Evolutionary conservation across 2,329 filamentous ascomycete genomes (phyloP).

Genomic region (Pseudogymnoascus sp.): DNA sequence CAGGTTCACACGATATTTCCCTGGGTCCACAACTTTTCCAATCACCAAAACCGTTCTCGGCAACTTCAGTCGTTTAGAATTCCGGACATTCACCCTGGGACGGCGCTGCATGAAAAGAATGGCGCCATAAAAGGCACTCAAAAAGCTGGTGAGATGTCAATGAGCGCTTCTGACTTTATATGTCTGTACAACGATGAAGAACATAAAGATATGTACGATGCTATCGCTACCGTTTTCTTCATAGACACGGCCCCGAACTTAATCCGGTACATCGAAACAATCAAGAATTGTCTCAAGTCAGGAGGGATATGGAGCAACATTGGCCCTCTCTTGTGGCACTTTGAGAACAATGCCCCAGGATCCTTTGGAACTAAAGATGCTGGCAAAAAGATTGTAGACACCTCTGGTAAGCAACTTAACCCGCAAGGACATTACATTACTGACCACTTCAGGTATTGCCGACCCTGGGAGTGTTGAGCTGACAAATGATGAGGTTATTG

Average conservation of each 20-base stretch:
- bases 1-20: conserved; percentile 69
- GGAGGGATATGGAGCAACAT: conserved; percentile 83
- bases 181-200: conserved; percentile 65
- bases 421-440: not conserved
- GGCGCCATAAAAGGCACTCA: conserved; percentile 17
- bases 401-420: not conserved
- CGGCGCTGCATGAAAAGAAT: conserved; percentile 36
- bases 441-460: conserved; percentile 54
- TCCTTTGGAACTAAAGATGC: conserved; percentile 35
- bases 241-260: conserved; percentile 94
- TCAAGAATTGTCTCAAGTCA: conserved; percentile 64
- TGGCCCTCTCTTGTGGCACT: conserved; percentile 92
- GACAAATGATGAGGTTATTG: conserved; percentile 77
- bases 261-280: conserved; percentile 79
- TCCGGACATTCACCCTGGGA: conserved; percentile 70
- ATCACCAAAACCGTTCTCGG: conserved; percentile 63
- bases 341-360: conserved; percentile 63
- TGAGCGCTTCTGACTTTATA: conserved; percentile 89
- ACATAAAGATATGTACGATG: conserved; percentile 60
- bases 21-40: conserved; percentile 82
- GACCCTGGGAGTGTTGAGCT: conserved; percentile 89
- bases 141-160: conserved; percentile 63
- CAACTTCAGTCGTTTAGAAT: conserved; percentile 68
- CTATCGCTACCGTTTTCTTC: conserved; percentile 87
- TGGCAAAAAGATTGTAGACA: not conserved